Conservation (phyloP, 73 alveolate genomes). For the Paramecium caudatum region DNA sequence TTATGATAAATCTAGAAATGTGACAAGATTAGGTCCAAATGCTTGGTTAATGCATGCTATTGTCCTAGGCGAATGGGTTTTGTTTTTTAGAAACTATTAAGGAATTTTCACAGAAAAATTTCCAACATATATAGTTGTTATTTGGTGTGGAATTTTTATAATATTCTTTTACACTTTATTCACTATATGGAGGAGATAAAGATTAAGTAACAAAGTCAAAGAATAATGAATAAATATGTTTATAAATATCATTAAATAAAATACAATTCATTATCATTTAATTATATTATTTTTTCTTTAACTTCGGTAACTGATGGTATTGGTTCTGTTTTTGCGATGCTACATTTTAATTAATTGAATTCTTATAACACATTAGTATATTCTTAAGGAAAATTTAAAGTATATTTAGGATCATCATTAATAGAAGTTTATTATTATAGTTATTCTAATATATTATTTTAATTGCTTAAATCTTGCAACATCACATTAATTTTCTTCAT, state of each 20-base stretch:
- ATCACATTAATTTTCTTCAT: neutral
- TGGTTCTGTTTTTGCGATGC: neutral
- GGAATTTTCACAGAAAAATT: slow-evolving; percentile 69
- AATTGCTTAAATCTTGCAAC: neutral
- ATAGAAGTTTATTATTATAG: neutral
- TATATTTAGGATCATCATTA: slow-evolving; percentile 37
- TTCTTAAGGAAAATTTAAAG: neutral
- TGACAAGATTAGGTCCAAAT: slow-evolving; percentile 71
- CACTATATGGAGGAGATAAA: slow-evolving; percentile 18
- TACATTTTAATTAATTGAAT: neutral
- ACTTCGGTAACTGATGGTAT: neutral
- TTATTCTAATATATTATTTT: slow-evolving; percentile 1
- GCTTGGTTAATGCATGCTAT: slow-evolving; percentile 73
- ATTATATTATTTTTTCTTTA: neutral
- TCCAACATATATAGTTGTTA: slow-evolving; percentile 52
- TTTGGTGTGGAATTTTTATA: slow-evolving; percentile 49
- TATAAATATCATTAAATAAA: slow-evolving; percentile 18
- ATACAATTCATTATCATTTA: slow-evolving; percentile 32
- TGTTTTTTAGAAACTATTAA: slow-evolving; percentile 66
- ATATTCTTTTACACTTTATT: neutral
- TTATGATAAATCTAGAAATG: slow-evolving; percentile 2
- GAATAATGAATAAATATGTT: no score
- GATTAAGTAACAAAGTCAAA: neutral
- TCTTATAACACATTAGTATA: neutral
- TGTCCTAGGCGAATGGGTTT: slow-evolving; percentile 63